Evolutionary conservation across 257 asterid species (phyloP).

Genomic region (Nyctanthes arbortristis): DNA sequence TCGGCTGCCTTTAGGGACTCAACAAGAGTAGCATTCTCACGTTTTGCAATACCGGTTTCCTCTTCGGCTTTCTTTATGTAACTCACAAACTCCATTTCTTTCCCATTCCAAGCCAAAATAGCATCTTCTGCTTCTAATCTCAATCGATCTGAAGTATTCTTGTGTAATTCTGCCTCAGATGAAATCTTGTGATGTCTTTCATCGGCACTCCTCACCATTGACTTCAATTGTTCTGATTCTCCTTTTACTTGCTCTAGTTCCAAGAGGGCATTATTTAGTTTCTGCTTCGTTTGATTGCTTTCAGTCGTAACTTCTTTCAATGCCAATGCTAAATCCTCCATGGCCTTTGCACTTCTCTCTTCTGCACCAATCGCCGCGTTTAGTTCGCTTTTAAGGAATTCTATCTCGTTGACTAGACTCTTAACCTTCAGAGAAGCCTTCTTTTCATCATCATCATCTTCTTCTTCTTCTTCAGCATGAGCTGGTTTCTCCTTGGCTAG

Average conservation of each 20-base stretch:
- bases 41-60: conserved; percentile 54
- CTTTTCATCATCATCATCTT: too few species aligned
- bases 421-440: conserved; percentile 27
- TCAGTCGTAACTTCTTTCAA: conserved; percentile 69
- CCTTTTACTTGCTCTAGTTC: conserved; percentile 44
- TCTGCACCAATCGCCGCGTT: conserved; percentile 61
- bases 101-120: conserved; percentile 76
- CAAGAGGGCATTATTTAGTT: conserved; percentile 25
- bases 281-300: conserved; percentile 56
- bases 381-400: conserved; percentile 45
- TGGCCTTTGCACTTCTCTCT: conserved; percentile 68
- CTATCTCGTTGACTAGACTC: conserved; percentile 35
- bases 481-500: conserved; percentile 31
- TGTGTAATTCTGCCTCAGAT: conserved; percentile 49
- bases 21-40: conserved; percentile 37
- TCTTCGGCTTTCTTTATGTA: conserved; percentile 76
- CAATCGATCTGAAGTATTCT: conserved; percentile 57
- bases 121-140: conserved; percentile 84
- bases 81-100: conserved; percentile 77
- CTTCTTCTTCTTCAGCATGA: conserved; percentile 25
- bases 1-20: conserved; percentile 56
- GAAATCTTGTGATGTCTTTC: conserved; percentile 49
- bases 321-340: conserved; percentile 85
- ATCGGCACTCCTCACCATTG: conserved; percentile 36
- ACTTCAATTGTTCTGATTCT: conserved; percentile 47